Evolutionary conservation across 352 stramenopile species (phyloP).

Genomic region (Phytophthora pseudosyringae): DNA sequence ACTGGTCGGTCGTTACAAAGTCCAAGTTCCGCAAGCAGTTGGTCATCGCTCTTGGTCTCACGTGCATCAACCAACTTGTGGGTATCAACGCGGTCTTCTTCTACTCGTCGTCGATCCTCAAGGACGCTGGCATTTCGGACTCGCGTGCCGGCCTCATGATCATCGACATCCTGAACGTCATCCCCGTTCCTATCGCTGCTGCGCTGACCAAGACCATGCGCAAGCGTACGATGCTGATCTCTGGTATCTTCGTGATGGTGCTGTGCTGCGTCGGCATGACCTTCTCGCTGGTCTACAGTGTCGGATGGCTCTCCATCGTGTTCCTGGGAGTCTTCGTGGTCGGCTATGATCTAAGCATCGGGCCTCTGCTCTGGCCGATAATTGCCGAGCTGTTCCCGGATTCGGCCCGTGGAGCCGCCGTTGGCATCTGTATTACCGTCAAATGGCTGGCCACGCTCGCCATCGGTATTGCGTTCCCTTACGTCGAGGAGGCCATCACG

Average conservation of each 20-base stretch:
- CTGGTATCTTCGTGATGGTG: slow-evolving; percentile 48
- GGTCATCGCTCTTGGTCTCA: slow-evolving; percentile 47
- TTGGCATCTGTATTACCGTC: slow-evolving; percentile 46
- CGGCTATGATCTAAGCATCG: slow-evolving; percentile 57
- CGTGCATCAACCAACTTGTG: slow-evolving; percentile 61
- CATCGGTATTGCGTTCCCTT: slow-evolving; percentile 61
- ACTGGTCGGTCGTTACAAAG: slow-evolving; percentile 31
- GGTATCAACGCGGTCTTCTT: slow-evolving; percentile 76
- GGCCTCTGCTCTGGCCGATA: slow-evolving; percentile 59
- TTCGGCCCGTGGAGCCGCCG: slow-evolving; percentile 46
- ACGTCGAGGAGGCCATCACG: slow-evolving; percentile 49
- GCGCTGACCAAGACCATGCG: slow-evolving; percentile 36
- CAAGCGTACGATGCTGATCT: slow-evolving; percentile 52
- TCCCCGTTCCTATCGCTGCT: slow-evolving; percentile 45
- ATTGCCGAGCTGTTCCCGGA: slow-evolving; percentile 63
- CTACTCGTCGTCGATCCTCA: slow-evolving; percentile 71
- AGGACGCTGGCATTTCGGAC: slow-evolving; percentile 53
- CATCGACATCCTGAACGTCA: slow-evolving; percentile 56
- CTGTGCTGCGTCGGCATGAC: slow-evolving; percentile 52
- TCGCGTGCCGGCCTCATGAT: slow-evolving; percentile 55
- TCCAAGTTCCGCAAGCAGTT: slow-evolving; percentile 42
- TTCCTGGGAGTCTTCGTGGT: slow-evolving; percentile 54
- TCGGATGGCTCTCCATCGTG: slow-evolving; percentile 49
- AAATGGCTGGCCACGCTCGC: slow-evolving; percentile 60
- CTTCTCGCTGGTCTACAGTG: slow-evolving; percentile 38